A percentile compares a stretch with the other conserved stretches of the same genome.
Evolutionary conservation across 2,329 filamentous ascomycete genomes (phyloP).

Genomic region (Ceratocystis cacaofunesta): DNA sequence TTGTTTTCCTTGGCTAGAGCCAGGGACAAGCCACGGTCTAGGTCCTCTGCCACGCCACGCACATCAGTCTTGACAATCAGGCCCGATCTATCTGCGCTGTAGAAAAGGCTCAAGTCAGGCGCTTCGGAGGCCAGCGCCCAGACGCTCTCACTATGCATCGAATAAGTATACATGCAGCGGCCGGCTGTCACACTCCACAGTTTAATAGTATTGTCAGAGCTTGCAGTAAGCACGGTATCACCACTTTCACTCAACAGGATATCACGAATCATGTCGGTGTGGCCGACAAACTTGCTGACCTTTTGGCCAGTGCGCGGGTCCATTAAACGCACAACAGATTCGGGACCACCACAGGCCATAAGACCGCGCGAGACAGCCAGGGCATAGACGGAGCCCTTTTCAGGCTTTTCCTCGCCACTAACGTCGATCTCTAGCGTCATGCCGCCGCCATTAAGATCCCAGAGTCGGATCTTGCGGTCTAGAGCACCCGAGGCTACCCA

Average conservation of each 20-base stretch:
- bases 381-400: constrained; percentile 93
- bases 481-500: constrained; percentile 93
- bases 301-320: constrained; percentile 77
- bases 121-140: constrained; percentile 90
- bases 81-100: constrained; percentile 84
- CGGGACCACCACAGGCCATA: constrained; percentile 81
- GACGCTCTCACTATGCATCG: constrained; percentile 97
- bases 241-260: constrained; percentile 80
- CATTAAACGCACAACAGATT: constrained; percentile 85
- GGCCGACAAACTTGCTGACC: constrained; percentile 91
- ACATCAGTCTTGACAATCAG: constrained; percentile 94
- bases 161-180: constrained; percentile 92
- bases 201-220: constrained; percentile 93
- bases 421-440: constrained; percentile 79
- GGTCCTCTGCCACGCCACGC: constrained; percentile 45
- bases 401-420: constrained; percentile 62
- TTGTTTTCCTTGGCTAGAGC: constrained; percentile 89
- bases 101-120: constrained; percentile 75
- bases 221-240: constrained; percentile 84
- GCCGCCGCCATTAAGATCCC: constrained; percentile 81
- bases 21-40: constrained; percentile 79
- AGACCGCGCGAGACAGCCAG: constrained; percentile 66
- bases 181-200: constrained; percentile 94
- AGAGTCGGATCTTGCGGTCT: constrained; percentile 80
- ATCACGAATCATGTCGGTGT: constrained; percentile 85